Percentiles rank a stretch among this genome's conserved stretches.
Evolutionary conservation across 441 rosid species (phyloP).

Genomic region (Brassica hybrid): DNA sequence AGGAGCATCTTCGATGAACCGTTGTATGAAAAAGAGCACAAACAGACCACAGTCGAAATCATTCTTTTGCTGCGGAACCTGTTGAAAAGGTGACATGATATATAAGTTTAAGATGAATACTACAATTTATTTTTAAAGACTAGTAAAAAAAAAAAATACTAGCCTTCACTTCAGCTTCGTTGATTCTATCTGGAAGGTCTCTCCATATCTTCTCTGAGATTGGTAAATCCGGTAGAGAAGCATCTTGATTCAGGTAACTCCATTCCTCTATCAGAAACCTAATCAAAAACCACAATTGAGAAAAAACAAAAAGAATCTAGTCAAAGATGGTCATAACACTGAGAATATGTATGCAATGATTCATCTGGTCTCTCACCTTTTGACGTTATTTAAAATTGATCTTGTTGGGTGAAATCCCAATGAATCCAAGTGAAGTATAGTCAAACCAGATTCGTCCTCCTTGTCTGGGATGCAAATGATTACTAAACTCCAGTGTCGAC

Average conservation of each 20-base stretch:
- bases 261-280: constrained; percentile 83
- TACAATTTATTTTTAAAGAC: too few relatives aligned
- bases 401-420: constrained; percentile 66
- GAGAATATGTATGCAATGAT: constrained; percentile 5
- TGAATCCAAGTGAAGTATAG: constrained; percentile 89
- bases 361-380: constrained; percentile 50
- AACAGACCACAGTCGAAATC: constrained; percentile 92
- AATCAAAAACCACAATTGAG: constrained; percentile 16
- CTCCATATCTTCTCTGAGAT: constrained; percentile 67
- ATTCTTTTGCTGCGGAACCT: constrained; percentile 94
- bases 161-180: constrained; percentile 31
- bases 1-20: constrained; percentile 82
- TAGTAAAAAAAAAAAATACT: neutral
- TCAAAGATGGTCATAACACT: neutral
- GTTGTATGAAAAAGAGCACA: constrained; percentile 83
- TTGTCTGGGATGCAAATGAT: constrained; percentile 86
- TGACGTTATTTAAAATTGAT: constrained; percentile 62
- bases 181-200: constrained; percentile 58
- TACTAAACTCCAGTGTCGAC: constrained; percentile 95
- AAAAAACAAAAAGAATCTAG: neutral
- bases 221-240: constrained; percentile 55
- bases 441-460: constrained; percentile 76
- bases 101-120: neutral
- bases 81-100: constrained; percentile 13
- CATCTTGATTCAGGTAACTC: constrained; percentile 59